Conservation (phyloP, 1,284 basidiomycete species). For the Bondarzewia mesenterica region DNA sequence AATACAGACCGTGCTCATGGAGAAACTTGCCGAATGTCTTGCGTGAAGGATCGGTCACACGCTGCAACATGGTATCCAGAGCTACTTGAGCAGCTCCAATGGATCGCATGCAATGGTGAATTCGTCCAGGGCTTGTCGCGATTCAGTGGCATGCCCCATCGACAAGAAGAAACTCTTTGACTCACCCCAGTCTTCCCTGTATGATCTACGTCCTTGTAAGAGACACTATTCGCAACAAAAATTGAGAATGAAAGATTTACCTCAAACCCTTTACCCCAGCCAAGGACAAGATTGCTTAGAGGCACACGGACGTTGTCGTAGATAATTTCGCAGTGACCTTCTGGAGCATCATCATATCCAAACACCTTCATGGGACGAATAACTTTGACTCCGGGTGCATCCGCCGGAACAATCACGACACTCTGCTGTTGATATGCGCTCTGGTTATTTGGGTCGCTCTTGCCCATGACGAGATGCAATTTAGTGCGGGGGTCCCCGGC, state of each 20-base stretch:
- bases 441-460: constrained; percentile 73
- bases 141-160: too few relatives aligned
- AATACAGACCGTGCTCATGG: constrained; percentile 76
- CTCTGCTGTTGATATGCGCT: constrained; percentile 82
- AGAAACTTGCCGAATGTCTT: constrained; percentile 94
- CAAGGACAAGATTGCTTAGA: constrained; percentile 74
- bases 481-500: constrained; percentile 90
- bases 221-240: background rate
- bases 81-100: constrained; percentile 85
- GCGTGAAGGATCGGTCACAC: constrained; percentile 85
- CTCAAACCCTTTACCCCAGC: constrained; percentile 93
- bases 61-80: constrained; percentile 81
- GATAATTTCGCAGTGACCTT: constrained; percentile 92
- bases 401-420: constrained; percentile 87
- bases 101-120: constrained; percentile 98
- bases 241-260: constrained; percentile 23
- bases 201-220: constrained; percentile 62
- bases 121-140: constrained; percentile 72
- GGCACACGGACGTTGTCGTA: constrained; percentile 94
- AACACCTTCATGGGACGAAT: constrained; percentile 90
- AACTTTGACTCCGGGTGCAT: constrained; percentile 82
- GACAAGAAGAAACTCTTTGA: constrained; percentile 19
- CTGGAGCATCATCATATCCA: constrained; percentile 92
- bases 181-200: constrained; percentile 91
- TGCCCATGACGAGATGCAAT: constrained; percentile 91